These are phyloP conservation scores for Penicillium bovifimosum DNA, from an alignment of 495 filamentous ascomycete genomes.

Conservation along the genomic window DNA sequence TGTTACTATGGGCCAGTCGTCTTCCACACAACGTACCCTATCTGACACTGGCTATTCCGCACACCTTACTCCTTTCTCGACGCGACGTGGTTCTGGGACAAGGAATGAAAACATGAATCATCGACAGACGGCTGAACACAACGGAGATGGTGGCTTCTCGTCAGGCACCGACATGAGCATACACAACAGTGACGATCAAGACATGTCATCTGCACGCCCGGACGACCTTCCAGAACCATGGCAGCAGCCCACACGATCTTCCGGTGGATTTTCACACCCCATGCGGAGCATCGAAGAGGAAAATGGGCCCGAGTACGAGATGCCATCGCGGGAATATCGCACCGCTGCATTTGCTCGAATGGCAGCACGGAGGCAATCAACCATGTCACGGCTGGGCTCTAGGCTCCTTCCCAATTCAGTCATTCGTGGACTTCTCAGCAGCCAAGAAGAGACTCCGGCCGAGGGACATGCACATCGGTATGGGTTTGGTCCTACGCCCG, in stretches of 20 bases:
- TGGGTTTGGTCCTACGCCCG: slow-evolving; percentile 37
- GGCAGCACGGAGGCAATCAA: slow-evolving; percentile 45
- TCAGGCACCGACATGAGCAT: slow-evolving; percentile 14
- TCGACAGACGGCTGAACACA: slow-evolving; percentile 27
- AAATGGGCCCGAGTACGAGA: slow-evolving; percentile 20
- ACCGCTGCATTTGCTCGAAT: slow-evolving; percentile 36
- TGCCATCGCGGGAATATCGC: slow-evolving; percentile 27
- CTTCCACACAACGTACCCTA: slow-evolving; percentile 39
- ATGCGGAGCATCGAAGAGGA: slow-evolving; percentile 38
- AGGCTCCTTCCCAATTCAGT: slow-evolving; percentile 47
- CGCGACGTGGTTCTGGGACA: slow-evolving; percentile 18
- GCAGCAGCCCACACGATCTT: slow-evolving; percentile 18
- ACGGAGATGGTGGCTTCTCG: slow-evolving; percentile 20
- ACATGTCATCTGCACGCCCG: slow-evolving; percentile 7
- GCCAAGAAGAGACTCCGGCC: slow-evolving; percentile 45
- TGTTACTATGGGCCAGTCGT: slow-evolving; percentile 49
- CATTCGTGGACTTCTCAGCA: slow-evolving; percentile 39
- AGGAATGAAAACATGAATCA: slow-evolving; percentile 43
- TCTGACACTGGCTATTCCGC: slow-evolving; percentile 25
- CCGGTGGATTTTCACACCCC: slow-evolving; percentile 16
- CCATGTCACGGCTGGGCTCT: slow-evolving; percentile 47
- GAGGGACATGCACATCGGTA: slow-evolving; percentile 48
- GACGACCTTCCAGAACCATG: slow-evolving; percentile 13
- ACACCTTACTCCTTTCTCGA: slow-evolving; percentile 17
- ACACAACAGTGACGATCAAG: slow-evolving; percentile 10